Conservation (phyloP, 306 rosid species). For the Astragalus membranaceus region DNA sequence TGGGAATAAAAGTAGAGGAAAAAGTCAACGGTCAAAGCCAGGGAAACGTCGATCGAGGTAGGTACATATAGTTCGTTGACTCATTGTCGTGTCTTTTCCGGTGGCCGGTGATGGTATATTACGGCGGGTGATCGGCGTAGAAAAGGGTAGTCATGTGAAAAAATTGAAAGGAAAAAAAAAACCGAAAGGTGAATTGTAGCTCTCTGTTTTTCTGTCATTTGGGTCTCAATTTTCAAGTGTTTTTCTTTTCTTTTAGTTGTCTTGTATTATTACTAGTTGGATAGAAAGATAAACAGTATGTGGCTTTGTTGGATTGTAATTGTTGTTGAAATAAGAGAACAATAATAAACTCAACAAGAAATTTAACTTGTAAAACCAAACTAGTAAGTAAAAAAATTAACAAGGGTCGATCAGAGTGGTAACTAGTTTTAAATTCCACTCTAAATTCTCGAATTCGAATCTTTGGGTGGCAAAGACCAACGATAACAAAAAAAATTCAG, state of each 20-base stretch:
- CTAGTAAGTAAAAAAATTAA: too few relatives aligned
- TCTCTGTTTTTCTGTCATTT: not conserved
- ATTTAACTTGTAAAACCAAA: too few relatives aligned
- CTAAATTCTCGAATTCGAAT: too few relatives aligned
- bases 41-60: constrained; percentile 43
- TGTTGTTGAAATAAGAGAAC: not conserved
- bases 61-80: not conserved
- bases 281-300: not conserved
- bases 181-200: not conserved
- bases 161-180: not conserved
- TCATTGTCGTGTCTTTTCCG: not conserved
- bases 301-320: constrained; percentile 29
- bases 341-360: too few relatives aligned
- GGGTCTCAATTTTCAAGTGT: not conserved
- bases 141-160: not conserved
- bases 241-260: not conserved
- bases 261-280: not conserved
- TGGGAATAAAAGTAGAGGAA: constrained; percentile 26
- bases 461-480: too few relatives aligned
- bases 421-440: too few relatives aligned
- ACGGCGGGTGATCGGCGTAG: not conserved
- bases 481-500: too few relatives aligned
- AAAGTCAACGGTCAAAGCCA: constrained; percentile 31
- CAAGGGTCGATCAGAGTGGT: too few relatives aligned
- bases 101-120: constrained; percentile 3